Evolutionary conservation across 2,329 filamentous ascomycete genomes (phyloP).

Genomic region (Gremmenia infestans): DNA sequence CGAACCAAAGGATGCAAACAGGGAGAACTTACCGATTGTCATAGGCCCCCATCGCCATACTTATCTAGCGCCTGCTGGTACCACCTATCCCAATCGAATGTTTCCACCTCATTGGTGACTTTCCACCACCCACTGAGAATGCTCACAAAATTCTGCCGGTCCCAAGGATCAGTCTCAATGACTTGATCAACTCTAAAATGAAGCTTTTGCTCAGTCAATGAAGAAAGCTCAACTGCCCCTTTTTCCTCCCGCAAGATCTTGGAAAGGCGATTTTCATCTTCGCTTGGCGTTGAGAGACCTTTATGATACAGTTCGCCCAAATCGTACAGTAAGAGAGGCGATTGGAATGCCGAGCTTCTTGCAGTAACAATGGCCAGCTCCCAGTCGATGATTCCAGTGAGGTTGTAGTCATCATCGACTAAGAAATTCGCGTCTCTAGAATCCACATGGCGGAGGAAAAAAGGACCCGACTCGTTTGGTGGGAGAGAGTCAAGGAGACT

Average conservation of each 20-base stretch:
- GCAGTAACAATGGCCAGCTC: not conserved
- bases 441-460: conserved; percentile 43
- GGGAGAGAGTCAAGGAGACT: not conserved
- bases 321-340: conserved; percentile 4
- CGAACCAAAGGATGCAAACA: conserved; percentile 1
- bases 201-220: conserved; percentile 3
- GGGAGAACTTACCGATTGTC: not conserved
- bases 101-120: conserved; percentile 1
- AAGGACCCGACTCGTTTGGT: conserved; percentile 23
- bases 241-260: conserved; percentile 5
- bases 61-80: conserved; percentile 1
- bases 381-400: conserved; percentile 41
- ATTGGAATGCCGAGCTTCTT: conserved; percentile 5
- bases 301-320: conserved; percentile 4
- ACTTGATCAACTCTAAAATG: conserved; percentile 5
- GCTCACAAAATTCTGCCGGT: conserved; percentile 3
- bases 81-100: conserved; percentile 5
- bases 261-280: conserved; percentile 4
- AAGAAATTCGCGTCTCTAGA: conserved; percentile 47
- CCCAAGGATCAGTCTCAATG: conserved; percentile 6
- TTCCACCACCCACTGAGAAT: conserved; percentile 6
- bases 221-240: conserved; percentile 2
- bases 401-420: conserved; percentile 29
- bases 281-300: conserved; percentile 4
- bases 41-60: conserved; percentile 5